Conservation (phyloP, 352 stramenopile genomes). For the Peronosclerospora sorghi region DNA sequence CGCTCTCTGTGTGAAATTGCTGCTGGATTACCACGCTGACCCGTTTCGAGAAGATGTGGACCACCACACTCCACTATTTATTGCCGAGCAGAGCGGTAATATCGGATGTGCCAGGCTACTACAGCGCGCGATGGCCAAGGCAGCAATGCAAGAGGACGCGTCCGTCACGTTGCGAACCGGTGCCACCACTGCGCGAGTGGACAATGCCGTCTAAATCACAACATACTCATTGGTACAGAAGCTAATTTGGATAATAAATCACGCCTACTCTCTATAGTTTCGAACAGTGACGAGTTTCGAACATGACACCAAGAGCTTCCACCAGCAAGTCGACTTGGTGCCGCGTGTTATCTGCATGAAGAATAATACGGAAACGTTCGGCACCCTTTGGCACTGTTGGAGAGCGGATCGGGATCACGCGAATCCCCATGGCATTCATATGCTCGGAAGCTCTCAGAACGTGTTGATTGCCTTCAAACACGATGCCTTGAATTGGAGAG, state of each 20-base stretch:
- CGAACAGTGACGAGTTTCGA: constrained; percentile 16
- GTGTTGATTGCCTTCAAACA: constrained; percentile 86
- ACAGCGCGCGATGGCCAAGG: constrained; percentile 72
- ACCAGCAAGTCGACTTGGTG: constrained; percentile 76
- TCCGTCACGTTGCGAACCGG: constrained; percentile 56
- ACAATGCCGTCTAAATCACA: constrained; percentile 66
- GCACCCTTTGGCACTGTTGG: constrained; percentile 90
- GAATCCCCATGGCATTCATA: constrained; percentile 65
- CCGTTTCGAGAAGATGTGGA: constrained; percentile 75
- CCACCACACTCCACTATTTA: constrained; percentile 49
- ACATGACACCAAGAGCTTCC: constrained; percentile 34
- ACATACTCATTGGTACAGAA: constrained; percentile 1
- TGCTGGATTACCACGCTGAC: constrained; percentile 69
- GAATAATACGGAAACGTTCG: constrained; percentile 93
- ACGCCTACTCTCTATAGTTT: constrained; percentile 21
- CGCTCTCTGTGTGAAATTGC: constrained; percentile 68
- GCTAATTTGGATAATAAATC: constrained; percentile 14
- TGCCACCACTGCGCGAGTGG: constrained; percentile 31
- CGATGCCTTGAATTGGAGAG: constrained; percentile 91
- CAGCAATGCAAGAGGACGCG: constrained; percentile 34
- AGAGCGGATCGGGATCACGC: constrained; percentile 91
- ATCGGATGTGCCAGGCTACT: constrained; percentile 61
- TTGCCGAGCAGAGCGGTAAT: constrained; percentile 67
- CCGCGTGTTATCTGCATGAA: constrained; percentile 91
- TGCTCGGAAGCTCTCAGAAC: constrained; percentile 71